Base-by-base conservation (phyloP, 192 early-diverging fungal species). In the Chytriomyces sp. region DNA sequence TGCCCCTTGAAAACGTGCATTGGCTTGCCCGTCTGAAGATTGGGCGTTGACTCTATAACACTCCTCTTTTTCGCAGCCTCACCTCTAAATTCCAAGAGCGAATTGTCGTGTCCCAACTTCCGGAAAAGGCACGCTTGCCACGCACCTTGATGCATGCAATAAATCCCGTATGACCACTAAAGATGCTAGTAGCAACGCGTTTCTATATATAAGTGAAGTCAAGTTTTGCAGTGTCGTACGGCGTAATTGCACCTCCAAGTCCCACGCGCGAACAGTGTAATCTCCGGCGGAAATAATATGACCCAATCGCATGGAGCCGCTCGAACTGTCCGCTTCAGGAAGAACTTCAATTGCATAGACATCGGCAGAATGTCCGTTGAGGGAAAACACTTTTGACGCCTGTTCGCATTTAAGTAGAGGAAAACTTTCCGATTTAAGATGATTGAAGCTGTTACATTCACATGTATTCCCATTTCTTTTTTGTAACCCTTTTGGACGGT, bases 1-100 rank as follows among this genome's bases (percentile, higher is more conserved):
- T 86, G 84, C 17, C 84, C 84, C 44, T 79, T 78, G 59, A 86
- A 86, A n/a, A 84, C 79, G 54, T 86, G 84, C 81, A 86, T 83
- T 14, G 69, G 71, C 49, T 80, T 81, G 4, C 80, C 76, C 17
- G 75, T 78, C 75, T 84, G 39, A 26, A 39, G 25, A 67, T 49
- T 49, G 49, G 12, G 17, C 17, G 12, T 19, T 39, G 61, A 39
- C 7, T 17, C 14, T 38, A 19, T 17, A 53, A 49, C n/a, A n/a
- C n/a, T n/a, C n/a, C n/a, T n/a, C n/a, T n/a, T n/a, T n/a, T n/a
- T n/a, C 41, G 12, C 41, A 40, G 36, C 3, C 22, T 12, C 38
- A 83, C 80, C 71, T 85, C 84, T 10, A 83, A 58, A 72, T 84
- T 84, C 81, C 84, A 86, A 39, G 82, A 84, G 39, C 84, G 52